Base-by-base conservation (phyloP, 2,329 filamentous ascomycete genomes). In the Talaromyces funiculosus region DNA sequence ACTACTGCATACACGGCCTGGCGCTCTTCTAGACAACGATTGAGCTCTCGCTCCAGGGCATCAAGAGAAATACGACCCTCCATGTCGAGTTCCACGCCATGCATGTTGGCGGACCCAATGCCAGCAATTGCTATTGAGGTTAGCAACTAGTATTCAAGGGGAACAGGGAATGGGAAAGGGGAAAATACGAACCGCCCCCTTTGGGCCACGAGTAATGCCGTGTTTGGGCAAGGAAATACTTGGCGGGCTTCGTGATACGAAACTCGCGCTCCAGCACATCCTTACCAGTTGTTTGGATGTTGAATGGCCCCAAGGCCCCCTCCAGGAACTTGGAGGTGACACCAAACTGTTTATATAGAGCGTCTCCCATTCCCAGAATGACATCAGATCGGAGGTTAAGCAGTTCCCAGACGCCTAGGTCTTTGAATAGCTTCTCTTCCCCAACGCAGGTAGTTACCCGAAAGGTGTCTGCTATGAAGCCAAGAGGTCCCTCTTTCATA, bases 131-230 rank as follows among this genome's bases (percentile, higher is more conserved):
- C 53, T 45, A n/a, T 7, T 37, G 20, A n/a, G n/a, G n/a, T n/a
- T n/a, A n/a, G n/a, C n/a, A n/a, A n/a, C n/a, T n/a, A n/a, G n/a
- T n/a, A n/a, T n/a, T n/a, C n/a, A 45, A 7, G 12, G 40, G 7
- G 12, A 45, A 22, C 7, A 7, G 20, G 12, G 20, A 18, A 10
- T 8, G 5, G 35, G 26, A n/a, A 10, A 47, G 20, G 14, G 10
- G 29, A 12, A 42, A 22, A 31, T 16, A 63, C 58, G 40, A 60
- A 80, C 79, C 78, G n/a, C 67, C 75, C 53, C 73, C 73, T 59
- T 81, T 81, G 0, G 78, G 78, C 79, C 79, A 81, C 0, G 77
- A 80, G 63, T 81, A 81, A 63, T 81, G 79, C 0, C 73, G 67
- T 1, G 78, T 80, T 9, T 68, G 75, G n/a, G 71, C 66, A 4